Evolutionary conservation across 768 basidiomycete species (phyloP).

Genomic region (Vishniacozyma victoriae): DNA sequence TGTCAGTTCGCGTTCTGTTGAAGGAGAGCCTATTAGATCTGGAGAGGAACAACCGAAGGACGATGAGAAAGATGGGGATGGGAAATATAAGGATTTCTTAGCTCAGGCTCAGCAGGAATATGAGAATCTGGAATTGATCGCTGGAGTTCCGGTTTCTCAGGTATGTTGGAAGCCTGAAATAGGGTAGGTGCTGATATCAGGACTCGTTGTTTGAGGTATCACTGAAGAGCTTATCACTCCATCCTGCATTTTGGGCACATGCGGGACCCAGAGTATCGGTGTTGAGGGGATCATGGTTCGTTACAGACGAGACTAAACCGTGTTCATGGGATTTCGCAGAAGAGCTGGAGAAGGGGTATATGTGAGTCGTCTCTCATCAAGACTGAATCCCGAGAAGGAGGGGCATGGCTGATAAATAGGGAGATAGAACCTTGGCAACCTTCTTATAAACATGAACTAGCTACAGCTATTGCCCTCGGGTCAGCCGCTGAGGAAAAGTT

Average conservation of each 20-base stretch:
- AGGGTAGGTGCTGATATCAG: constrained; percentile 10
- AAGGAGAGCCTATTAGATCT: constrained; percentile 3
- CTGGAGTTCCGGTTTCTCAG: constrained; percentile 43
- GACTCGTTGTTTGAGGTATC: constrained; percentile 46
- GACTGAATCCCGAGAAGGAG: background rate
- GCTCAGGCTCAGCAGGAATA: constrained; percentile 29
- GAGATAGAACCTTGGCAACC: constrained; percentile 48
- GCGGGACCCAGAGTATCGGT: constrained; percentile 48
- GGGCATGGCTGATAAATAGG: constrained; percentile 15
- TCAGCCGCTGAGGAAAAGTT: constrained; percentile 49
- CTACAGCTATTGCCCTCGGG: constrained; percentile 46
- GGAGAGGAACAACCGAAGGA: constrained; percentile 20
- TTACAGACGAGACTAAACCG: constrained; percentile 47
- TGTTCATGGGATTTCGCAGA: constrained; percentile 48
- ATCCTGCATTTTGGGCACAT: constrained; percentile 50
- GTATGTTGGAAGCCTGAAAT: constrained; percentile 18
- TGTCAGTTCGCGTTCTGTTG: background rate
- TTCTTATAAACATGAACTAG: constrained; percentile 49
- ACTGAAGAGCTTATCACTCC: constrained; percentile 39
- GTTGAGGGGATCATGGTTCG: constrained; percentile 49
- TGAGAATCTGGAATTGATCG: constrained; percentile 37
- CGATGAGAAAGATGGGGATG: constrained; percentile 15
- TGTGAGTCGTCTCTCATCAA: constrained; percentile 15
- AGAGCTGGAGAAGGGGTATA: constrained; percentile 48
- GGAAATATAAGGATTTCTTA: constrained; percentile 23